Evolutionary conservation across 2,329 filamentous ascomycete species (phyloP), one percentile per base, ranked within the genome.

Genomic region (Curvularia sp.): DNA sequence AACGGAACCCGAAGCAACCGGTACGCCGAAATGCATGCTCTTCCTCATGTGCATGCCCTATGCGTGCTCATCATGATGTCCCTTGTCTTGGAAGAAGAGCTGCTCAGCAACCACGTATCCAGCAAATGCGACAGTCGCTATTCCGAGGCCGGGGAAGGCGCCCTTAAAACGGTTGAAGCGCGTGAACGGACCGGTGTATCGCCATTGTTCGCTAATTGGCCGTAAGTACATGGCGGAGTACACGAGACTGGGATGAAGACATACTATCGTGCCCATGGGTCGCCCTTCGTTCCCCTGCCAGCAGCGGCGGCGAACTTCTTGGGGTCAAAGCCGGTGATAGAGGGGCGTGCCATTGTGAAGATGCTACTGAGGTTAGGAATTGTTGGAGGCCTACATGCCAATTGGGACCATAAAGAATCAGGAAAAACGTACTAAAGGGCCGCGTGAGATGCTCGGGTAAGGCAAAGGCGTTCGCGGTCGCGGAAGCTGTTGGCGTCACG

Each of bases 251-350:
- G 8, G 3, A 10, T 9, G 13, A 18, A 44, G 43, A 44, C 84
- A 69, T 82, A 89, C 87, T 83, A 77, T 82, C 86, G 79, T 72
- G 79, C 82, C 87, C 87, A 89, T 61, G 87, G 87, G 73, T 89
- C 87, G 69, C 81, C 82, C 64, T 83, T 84, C 61, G 82, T 81
- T 55, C 68, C 68, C 67, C 81, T 84, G 64, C 87, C 86, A 69
- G 91, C 83, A 46, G 93, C 84, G 64, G 86, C 87, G 76, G 88
- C 90, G 80, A 93, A 89, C 79, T 91, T 90, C 77, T 87, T 87
- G 73, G 92, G 85, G 82, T 95, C 89, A 85, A 98, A 98, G 81
- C 94, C 94, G 72, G 94, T 97, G 80, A 96, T 87, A 85, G 92
- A 93, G 75, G 86, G 84, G 82, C 79, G 78, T 68, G 83, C 78